Evolutionary conservation across 148 eudicot species (phyloP).

Genomic region (Cornus kousa): DNA sequence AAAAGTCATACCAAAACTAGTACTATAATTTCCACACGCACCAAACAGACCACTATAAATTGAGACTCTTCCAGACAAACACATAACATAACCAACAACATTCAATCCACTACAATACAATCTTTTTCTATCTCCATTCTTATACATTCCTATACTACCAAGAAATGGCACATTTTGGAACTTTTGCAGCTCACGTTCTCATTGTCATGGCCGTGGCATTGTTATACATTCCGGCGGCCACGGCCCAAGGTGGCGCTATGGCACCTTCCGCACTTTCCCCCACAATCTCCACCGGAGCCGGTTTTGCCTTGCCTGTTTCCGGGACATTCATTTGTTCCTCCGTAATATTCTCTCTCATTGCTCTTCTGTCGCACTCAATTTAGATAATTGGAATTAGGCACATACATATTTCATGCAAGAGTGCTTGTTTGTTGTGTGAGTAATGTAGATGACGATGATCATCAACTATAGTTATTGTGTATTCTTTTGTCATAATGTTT

Average conservation of each 20-base stretch:
- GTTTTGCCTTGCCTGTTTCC: not conserved
- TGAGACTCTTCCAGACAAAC: not conserved
- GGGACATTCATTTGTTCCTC: conserved; percentile 5
- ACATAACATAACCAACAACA: not conserved
- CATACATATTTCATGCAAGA: not conserved
- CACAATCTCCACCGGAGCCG: conserved; percentile 10
- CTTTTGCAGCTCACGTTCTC: not conserved
- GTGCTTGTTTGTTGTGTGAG: not conserved
- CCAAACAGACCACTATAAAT: conserved; percentile 15
- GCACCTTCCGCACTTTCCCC: conserved; percentile 1
- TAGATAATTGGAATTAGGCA: not conserved
- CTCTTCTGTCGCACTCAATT: conserved; percentile 11
- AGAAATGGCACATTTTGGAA: conserved; percentile 10
- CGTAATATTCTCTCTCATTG: conserved; percentile 4
- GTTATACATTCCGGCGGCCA: not conserved
- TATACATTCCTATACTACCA: not conserved
- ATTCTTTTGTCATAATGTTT: not conserved
- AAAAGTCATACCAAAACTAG: not conserved
- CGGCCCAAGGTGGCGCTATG: not conserved
- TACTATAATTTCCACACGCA: not conserved
- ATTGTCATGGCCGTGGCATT: not conserved
- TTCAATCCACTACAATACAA: not conserved
- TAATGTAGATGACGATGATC: not conserved
- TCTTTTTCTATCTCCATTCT: not conserved
- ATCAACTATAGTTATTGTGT: not conserved